Percentiles rank a stretch among this genome's conserved stretches.
Conservation (phyloP, 169 alveolate species). For the Besnoitia besnoiti region DNA sequence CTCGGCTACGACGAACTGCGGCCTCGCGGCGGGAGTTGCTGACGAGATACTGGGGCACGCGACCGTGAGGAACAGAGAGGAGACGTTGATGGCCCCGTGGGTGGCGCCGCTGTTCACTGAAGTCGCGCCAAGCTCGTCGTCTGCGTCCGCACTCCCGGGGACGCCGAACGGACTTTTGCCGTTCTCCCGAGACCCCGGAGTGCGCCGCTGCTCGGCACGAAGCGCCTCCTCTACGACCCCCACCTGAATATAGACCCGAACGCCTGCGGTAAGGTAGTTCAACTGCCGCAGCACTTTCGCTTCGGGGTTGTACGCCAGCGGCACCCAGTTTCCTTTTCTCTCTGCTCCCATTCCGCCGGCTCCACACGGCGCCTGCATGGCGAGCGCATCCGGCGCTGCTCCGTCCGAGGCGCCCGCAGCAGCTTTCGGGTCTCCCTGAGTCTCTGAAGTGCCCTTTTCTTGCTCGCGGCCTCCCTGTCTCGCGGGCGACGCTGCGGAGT, state of each 20-base stretch:
- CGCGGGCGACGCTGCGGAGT: background rate
- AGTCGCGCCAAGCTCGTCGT: too few relatives aligned
- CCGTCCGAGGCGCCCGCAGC: background rate
- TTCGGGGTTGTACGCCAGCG: slow-evolving; percentile 54
- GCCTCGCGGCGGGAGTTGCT: background rate
- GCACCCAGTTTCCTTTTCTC: background rate
- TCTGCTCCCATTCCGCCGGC: background rate
- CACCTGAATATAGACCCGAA: slow-evolving; percentile 46
- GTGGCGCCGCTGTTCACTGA: too few relatives aligned
- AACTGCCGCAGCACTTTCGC: slow-evolving; percentile 51
- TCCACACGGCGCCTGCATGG: background rate
- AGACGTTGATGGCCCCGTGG: background rate
- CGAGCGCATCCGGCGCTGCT: background rate
- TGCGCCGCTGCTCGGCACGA: background rate
- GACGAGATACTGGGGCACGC: background rate
- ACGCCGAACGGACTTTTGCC: background rate
- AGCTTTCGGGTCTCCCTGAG: background rate
- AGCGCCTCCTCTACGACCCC: slow-evolving; percentile 41
- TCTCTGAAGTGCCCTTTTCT: background rate
- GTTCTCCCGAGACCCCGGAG: background rate
- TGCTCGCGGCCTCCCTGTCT: background rate
- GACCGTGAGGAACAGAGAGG: background rate
- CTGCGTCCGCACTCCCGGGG: too few relatives aligned
- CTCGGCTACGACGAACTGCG: background rate
- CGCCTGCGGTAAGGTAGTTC: slow-evolving; percentile 41